Evolutionary conservation across 139 green algal species (phyloP), one percentile per base, ranked within the genome.

Genomic region (Chloropicon primus): DNA sequence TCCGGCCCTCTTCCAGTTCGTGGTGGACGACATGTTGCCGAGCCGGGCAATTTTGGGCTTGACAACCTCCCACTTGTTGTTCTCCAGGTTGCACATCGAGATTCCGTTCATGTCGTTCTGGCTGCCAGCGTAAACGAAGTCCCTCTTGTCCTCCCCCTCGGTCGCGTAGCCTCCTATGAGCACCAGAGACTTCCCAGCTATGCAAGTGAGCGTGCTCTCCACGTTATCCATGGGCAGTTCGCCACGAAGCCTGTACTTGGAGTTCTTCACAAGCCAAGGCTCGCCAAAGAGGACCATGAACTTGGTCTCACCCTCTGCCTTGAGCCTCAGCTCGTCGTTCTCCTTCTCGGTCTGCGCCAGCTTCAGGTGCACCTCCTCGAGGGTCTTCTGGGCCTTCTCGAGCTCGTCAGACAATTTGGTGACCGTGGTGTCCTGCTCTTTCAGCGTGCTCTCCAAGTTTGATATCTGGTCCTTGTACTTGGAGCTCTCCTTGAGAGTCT

Each of bases 251-350:
- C 72, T 27, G 77, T 72, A 27, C 10, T 54, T 25, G 62, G 23
- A 72, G 25, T n/a, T 24, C 72, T 27, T 78, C 24, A 81, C 77
- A 62, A 78, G 22, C 77, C 77, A 81, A 22, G 77, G 72, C 77
- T 81, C 77, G 25, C 72, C 72, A 25, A 81, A 81, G 22, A 81
- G 22, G 27, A 81, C 76, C 71, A 25, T 71, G 17, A 81, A 41
- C 2, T 76, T 25, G 71, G 77, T 81, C 25, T 25, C 25, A 22
- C 72, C 25, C 54, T 26, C 26, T 21, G 24, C 23, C 27, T 78
- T 79, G 24, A 81, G 23, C 72, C 24, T 22, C 2, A 81, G 77
- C 28, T 81, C 77, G 41, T 62, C 41, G 41, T 62, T 62, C 77
- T 81, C 23, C 71, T 29, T 77, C 10, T 78, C 23, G 2, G 23